Percentiles rank a stretch among this genome's conserved stretches.
These are phyloP conservation scores for Sclerotinia subarctica DNA, from an alignment of 2,329 filamentous ascomycete species.

Conservation along the genomic window DNA sequence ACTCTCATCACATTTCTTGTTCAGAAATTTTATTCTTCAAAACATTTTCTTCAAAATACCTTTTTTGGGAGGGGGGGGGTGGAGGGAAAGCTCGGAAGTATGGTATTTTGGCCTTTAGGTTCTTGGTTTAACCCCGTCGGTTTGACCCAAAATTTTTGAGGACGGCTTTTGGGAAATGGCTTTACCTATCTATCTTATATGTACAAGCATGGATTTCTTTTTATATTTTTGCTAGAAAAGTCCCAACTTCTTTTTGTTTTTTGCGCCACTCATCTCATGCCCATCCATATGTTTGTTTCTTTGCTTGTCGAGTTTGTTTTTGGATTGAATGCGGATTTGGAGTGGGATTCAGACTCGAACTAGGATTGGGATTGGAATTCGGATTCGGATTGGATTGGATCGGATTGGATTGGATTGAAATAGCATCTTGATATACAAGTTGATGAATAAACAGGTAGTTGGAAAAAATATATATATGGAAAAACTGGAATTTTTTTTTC, in stretches of 20 bases:
- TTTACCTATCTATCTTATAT: not conserved
- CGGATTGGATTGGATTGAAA: not conserved
- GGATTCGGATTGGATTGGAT: no score
- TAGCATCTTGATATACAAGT: no score
- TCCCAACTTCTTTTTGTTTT: not conserved
- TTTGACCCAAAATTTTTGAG: not conserved
- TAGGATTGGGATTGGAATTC: not conserved
- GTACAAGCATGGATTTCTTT: slow-evolving; percentile 2
- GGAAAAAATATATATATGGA: no score
- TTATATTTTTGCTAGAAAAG: not conserved
- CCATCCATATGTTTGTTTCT: not conserved
- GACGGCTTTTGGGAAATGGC: not conserved
- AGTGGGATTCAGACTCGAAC: no score
- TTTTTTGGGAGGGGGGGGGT: no score
- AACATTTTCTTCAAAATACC: not conserved
- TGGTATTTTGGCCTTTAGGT: not conserved
- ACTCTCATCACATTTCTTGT: not conserved
- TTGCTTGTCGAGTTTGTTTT: not conserved
- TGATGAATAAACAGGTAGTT: no score
- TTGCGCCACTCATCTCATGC: not conserved
- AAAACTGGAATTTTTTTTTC: no score
- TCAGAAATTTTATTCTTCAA: not conserved
- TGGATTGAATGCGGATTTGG: not conserved
- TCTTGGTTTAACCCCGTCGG: not conserved
- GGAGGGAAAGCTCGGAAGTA: not conserved